phyloP scores from a whole-genome alignment of 2,329 filamentous ascomycete species.

The Ceratocystis cacaofunesta region DNA sequence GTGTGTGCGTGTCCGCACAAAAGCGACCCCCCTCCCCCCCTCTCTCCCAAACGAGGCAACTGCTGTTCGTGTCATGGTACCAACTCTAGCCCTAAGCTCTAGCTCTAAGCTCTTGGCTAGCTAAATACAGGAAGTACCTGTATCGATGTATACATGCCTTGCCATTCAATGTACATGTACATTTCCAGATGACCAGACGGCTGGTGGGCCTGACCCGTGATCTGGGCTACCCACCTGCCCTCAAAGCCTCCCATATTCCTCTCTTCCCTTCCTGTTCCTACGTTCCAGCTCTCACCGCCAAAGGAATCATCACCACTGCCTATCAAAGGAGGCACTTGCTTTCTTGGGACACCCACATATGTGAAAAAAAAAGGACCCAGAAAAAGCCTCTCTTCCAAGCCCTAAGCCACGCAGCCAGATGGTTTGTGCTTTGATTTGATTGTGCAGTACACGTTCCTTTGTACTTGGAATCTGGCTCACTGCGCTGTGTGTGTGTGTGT shows the following conservation, averaged over 20 bases:
- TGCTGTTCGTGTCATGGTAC: not conserved
- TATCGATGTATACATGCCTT: no score
- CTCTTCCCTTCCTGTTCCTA: not conserved
- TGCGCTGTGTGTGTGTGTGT: not conserved
- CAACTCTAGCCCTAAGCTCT: not conserved
- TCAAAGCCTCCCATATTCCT: not conserved
- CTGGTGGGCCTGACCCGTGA: not conserved
- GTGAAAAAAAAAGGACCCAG: not conserved
- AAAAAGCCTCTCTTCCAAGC: not conserved
- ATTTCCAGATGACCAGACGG: not conserved
- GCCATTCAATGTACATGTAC: not conserved
- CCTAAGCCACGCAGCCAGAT: slow-evolving; percentile 1
- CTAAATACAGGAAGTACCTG: not conserved
- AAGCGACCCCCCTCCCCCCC: not conserved
- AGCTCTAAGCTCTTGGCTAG: not conserved
- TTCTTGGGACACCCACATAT: not conserved
- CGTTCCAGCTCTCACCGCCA: not conserved
- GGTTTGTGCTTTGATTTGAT: slow-evolving; percentile 3
- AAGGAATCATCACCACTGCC: not conserved
- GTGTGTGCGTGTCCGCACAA: not conserved
- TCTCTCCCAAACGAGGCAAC: not conserved
- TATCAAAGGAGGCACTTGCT: not conserved
- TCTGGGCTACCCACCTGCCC: not conserved
- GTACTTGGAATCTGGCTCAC: not conserved
- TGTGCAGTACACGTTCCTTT: not conserved